Evolutionary conservation across 352 stramenopile genomes (phyloP), one percentile per base, ranked within the genome.

Genomic region (Globisporangium lucens): DNA sequence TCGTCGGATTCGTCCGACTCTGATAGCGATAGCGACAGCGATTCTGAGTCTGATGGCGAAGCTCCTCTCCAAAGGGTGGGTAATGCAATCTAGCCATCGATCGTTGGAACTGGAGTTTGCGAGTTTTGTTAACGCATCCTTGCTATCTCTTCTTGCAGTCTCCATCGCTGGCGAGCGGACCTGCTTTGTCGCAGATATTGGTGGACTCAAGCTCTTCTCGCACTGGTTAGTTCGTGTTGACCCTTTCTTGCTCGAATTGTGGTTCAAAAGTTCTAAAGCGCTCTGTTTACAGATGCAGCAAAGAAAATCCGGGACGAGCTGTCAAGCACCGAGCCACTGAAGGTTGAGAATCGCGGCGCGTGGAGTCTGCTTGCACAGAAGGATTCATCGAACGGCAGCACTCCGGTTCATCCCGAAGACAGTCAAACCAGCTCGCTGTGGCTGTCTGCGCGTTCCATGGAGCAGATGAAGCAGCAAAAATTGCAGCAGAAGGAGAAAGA

Each of bases 381-480:
- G 71, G 86, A 94, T 17, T 78, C 83, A 12, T 79, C 79, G 6
- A 87, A 77, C 57, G 79, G 75, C 20, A 84, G 79, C n/a, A 80
- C 85, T 7, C 61, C 82, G 29, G 63, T 84, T 43, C 74, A 80
- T 24, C 82, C 85, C 4, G 85, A 89, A 66, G 88, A 79, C 20
- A 93, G 81, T 15, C 68, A 89, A 41, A 83, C 85, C 10, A 94
- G 85, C 55, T 96, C 88, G 41, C 65, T 96, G 61, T 96, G 88
- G 88, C 71, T 93, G 49, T 93, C 83, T 47, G 88, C 86, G 9
- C 83, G 86, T 3, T 92, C 88, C 6, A 92, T 92, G 85, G 88
- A 96, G 68, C 85, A 96, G 61, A 85, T 90, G 57, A 96, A 96
- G 66, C 85, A 94, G 63, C 88, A 95, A 51, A 94, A 95, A 57